These are phyloP conservation scores for Zanthoxylum bungeanum DNA, from an alignment of 345 rosid genomes.

Conservation along the genomic window DNA sequence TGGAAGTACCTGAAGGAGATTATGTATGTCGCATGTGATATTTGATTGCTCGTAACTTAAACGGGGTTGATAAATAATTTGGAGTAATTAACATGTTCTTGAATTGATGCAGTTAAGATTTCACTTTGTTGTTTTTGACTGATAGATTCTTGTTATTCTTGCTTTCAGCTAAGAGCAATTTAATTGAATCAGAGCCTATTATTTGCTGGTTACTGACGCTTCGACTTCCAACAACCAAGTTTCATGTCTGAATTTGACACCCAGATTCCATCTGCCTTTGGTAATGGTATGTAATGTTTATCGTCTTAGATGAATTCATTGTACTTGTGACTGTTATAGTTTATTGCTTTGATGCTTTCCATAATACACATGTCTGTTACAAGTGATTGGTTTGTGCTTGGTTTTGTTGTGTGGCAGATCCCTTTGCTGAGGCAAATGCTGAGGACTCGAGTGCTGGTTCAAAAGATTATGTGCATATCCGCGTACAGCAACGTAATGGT, in stretches of 20 bases:
- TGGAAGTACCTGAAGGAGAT: background rate
- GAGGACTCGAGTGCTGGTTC: constrained; percentile 78
- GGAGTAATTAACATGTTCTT: background rate
- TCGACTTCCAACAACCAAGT: constrained; percentile 18
- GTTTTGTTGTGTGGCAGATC: constrained; percentile 38
- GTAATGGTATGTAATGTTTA: constrained; percentile 34
- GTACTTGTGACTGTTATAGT: background rate
- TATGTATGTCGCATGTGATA: background rate
- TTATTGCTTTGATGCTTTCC: too few species aligned
- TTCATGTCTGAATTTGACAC: constrained; percentile 68
- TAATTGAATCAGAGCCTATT: background rate
- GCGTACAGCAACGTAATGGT: constrained; percentile 78
- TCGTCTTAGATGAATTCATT: background rate
- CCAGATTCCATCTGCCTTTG: constrained; percentile 52
- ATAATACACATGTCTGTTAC: background rate
- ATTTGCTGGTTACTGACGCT: constrained; percentile 14
- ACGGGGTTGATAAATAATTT: background rate
- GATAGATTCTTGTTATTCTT: background rate
- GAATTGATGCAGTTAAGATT: background rate
- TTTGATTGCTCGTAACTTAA: background rate
- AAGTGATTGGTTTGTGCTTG: background rate
- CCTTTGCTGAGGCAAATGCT: constrained; percentile 71
- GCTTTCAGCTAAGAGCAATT: constrained; percentile 8
- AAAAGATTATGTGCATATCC: constrained; percentile 69
- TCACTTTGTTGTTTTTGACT: background rate